Conservation (phyloP, 805 yeast species). For the Blastobotrys robertii region DNA sequence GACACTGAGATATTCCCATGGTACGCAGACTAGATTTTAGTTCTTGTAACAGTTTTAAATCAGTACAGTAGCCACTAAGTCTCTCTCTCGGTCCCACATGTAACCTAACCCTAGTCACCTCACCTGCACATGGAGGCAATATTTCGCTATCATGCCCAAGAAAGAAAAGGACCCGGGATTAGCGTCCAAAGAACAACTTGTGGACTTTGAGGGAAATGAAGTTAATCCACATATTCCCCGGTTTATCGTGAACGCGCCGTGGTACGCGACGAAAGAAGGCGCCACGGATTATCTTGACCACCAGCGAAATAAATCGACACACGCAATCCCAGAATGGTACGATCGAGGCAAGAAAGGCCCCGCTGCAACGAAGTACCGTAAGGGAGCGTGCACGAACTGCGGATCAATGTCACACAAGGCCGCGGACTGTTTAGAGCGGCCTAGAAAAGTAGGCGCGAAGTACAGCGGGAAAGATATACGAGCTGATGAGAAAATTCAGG, state of each 20-base stretch:
- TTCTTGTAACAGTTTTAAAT: too few species aligned
- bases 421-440: slow-evolving; percentile 51
- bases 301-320: slow-evolving; percentile 16
- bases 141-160: background rate
- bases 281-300: slow-evolving; percentile 21
- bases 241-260: slow-evolving; percentile 25
- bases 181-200: slow-evolving; percentile 1
- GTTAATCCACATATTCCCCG: slow-evolving; percentile 25
- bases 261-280: slow-evolving; percentile 22
- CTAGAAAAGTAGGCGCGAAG: slow-evolving; percentile 34
- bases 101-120: too few species aligned
- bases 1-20: too few species aligned
- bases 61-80: too few species aligned
- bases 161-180: too few species aligned
- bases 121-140: too few species aligned
- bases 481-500: slow-evolving; percentile 21
- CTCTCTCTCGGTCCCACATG: too few species aligned
- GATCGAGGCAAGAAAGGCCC: slow-evolving; percentile 22
- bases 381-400: slow-evolving; percentile 47
- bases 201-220: slow-evolving; percentile 11
- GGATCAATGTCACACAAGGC: slow-evolving; percentile 42
- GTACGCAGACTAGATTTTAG: too few species aligned
- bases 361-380: slow-evolving; percentile 26
- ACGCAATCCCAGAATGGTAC: slow-evolving; percentile 22
- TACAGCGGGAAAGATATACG: slow-evolving; percentile 25